Conservation (phyloP, 352 stramenopile species). For the Globisporangium irregulare region DNA sequence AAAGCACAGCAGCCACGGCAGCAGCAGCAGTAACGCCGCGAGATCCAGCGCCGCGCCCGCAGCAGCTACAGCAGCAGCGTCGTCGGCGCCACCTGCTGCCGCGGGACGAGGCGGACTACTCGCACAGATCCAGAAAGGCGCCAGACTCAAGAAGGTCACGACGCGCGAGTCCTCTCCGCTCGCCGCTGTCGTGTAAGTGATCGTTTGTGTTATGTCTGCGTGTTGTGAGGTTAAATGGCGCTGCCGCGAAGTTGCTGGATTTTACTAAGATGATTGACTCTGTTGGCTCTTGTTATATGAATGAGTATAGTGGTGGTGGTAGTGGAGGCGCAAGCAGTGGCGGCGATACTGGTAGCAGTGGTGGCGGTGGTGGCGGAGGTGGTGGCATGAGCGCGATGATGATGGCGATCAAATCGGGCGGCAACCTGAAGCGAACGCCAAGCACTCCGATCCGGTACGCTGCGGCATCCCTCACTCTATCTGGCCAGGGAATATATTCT, state of each 20-base stretch:
- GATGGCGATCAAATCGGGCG: conserved; percentile 64
- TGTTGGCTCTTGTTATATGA: neutral
- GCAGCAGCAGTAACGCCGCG: conserved; percentile 11
- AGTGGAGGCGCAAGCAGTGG: conserved; percentile 8
- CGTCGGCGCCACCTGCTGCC: conserved; percentile 23
- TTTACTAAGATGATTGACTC: neutral
- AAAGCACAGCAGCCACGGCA: conserved; percentile 36
- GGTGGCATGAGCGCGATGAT: conserved; percentile 67
- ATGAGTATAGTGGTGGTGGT: conserved; percentile 9
- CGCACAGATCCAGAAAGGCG: conserved; percentile 69
- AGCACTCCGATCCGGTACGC: conserved; percentile 27
- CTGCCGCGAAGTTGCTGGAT: neutral
- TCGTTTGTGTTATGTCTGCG: neutral
- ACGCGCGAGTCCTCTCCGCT: conserved; percentile 72
- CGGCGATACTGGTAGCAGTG: conserved; percentile 13
- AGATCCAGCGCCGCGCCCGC: neutral
- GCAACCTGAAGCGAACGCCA: conserved; percentile 57
- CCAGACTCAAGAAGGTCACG: conserved; percentile 73
- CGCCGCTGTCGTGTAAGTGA: conserved; percentile 29
- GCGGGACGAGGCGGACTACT: conserved; percentile 51
- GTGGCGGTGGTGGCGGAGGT: conserved; percentile 13
- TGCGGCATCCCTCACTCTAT: neutral
- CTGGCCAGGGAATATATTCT: neutral
- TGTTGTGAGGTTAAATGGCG: neutral
- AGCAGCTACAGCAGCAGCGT: conserved; percentile 1